Evolutionary conservation across 305 asterid species (phyloP), one percentile per base, ranked within the genome.

Genomic region (Vinca major): DNA sequence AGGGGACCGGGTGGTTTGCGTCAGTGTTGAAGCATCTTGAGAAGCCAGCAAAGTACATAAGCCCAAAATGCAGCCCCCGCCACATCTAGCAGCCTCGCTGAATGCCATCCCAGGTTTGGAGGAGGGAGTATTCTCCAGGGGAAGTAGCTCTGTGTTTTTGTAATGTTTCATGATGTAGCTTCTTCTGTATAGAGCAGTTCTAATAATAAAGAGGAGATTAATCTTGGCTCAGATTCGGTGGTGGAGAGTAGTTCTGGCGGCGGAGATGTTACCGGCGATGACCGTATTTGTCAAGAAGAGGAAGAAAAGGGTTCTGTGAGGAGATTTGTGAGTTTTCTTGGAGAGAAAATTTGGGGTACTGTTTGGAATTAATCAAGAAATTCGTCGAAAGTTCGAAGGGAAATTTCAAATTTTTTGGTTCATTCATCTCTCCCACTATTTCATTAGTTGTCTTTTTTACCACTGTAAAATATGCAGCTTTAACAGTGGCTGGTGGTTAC

Each of bases 271-370:
- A 26, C 6, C 47, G 76, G 48, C 7, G 68, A 55, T 44, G 52
- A 70, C 0, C 69, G 65, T 4, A 74, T 61, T 4, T 68, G 17
- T 7, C 80, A 17, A 68, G 83, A 69, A 26, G 76, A 55, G 1
- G 69, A 67, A 58, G 88, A 79, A 65, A 85, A 79, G 71, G 88
- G 96, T 2, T 80, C 94, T 1, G 78, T 92, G 52, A 77, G 95
- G 76, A 90, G 75, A 39, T 79, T 92, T 68, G 84, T 79, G 45
- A 67, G 80, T 53, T 79, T 71, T 60, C 69, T 79, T 69, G 83
- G 86, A 17, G 81, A 72, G 53, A 81, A 69, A 48, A 68, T 81
- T 45, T 76, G 83, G 86, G 74, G 69, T 26, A 26, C 33, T 36
- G 75, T 66, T 45, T 79, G 81, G 86, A 65, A 21, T 55, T 77